Conservation (phyloP, 495 filamentous ascomycete species). For the Endocarpon pusillum region DNA sequence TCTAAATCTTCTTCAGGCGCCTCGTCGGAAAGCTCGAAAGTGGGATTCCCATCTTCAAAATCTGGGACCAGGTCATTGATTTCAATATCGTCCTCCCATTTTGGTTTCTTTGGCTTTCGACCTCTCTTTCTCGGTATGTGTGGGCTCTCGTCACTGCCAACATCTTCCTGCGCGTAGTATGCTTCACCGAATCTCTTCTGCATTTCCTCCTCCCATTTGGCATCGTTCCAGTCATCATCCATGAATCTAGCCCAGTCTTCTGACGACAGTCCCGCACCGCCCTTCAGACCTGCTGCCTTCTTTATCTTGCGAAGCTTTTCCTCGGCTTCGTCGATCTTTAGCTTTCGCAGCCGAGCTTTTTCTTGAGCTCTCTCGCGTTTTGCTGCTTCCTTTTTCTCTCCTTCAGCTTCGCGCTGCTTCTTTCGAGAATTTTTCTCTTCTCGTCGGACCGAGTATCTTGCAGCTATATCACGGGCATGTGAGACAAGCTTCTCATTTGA, state of each 20-base stretch:
- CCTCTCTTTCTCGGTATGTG: conserved; percentile 27
- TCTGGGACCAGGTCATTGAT: conserved; percentile 83
- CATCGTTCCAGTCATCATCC: conserved; percentile 71
- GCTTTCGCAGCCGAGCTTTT: conserved; percentile 60
- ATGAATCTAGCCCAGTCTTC: conserved; percentile 68
- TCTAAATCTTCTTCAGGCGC: conserved; percentile 25
- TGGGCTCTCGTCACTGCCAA: conserved; percentile 21
- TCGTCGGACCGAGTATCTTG: conserved; percentile 62
- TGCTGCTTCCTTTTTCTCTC: conserved; percentile 58
- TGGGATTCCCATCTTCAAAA: conserved; percentile 47
- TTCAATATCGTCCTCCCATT: conserved; percentile 93
- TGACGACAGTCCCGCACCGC: conserved; percentile 47
- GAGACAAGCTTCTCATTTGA: conserved; percentile 71
- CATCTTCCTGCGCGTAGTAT: conserved; percentile 61
- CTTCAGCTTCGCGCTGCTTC: conserved; percentile 58
- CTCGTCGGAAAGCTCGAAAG: conserved; percentile 35
- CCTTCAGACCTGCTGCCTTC: conserved; percentile 60
- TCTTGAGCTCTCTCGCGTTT: conserved; percentile 63
- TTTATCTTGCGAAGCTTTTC: conserved; percentile 68
- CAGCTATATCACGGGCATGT: conserved; percentile 70
- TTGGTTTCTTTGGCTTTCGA: conserved; percentile 69
- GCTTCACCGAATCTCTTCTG: conserved; percentile 65
- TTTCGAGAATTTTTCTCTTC: conserved; percentile 63
- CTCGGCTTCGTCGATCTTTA: conserved; percentile 79
- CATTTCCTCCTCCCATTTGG: conserved; percentile 81